A percentile compares a stretch with the other conserved stretches of the same genome.
phyloP scores from a whole-genome alignment of 179 eudicot species.

The Gypsophila paniculata region DNA sequence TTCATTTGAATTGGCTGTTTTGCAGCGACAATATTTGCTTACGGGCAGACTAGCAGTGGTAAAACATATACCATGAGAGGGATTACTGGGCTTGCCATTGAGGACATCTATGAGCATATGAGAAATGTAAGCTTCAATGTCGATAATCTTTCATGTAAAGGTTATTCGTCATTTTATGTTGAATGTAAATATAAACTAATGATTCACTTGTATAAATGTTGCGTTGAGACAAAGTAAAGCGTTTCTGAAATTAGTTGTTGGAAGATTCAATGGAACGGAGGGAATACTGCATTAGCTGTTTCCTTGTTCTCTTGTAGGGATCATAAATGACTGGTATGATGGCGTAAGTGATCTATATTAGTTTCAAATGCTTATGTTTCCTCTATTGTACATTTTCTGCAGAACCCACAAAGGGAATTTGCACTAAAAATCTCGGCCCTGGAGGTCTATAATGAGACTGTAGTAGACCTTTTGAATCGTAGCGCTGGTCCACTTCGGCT shows the following conservation, averaged over 20 bases:
- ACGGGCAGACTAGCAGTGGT: constrained; percentile 99
- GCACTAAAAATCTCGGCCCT: constrained; percentile 69
- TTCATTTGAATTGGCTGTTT: constrained; percentile 16
- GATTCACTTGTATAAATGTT: no score
- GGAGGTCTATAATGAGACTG: constrained; percentile 94
- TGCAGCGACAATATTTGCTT: constrained; percentile 94
- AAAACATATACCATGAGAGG: constrained; percentile 98
- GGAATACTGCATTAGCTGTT: no score
- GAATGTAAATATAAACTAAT: background rate
- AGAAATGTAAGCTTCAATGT: constrained; percentile 41
- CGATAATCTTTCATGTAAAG: background rate
- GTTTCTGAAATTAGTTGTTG: no score
- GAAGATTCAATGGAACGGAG: no score
- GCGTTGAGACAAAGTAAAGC: no score
- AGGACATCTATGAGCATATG: constrained; percentile 82
- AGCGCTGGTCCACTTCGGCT: constrained; percentile 83
- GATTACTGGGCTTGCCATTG: constrained; percentile 68
- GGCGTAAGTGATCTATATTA: background rate
- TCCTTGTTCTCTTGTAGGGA: no score
- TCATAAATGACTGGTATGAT: background rate
- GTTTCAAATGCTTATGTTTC: background rate
- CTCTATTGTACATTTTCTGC: constrained; percentile 14
- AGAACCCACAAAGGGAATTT: constrained; percentile 67
- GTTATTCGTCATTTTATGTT: background rate
- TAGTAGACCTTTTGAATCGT: constrained; percentile 75